These are phyloP conservation scores for Aspergillus awamori DNA, from an alignment of 2,329 filamentous ascomycete genomes.

Conservation along the genomic window DNA sequence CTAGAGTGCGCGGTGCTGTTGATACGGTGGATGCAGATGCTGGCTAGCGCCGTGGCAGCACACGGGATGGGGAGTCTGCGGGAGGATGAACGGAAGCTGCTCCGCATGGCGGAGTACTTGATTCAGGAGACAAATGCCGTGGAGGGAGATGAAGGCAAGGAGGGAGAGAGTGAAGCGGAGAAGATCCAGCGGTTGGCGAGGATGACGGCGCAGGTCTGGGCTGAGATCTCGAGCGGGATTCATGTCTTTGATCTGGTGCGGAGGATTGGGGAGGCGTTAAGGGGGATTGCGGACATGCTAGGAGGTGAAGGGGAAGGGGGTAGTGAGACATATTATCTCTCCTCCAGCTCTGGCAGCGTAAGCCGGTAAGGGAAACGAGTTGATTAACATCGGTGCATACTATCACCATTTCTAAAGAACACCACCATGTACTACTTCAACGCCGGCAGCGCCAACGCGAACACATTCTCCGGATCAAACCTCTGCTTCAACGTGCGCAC, in stretches of 20 bases:
- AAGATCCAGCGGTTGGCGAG: not conserved
- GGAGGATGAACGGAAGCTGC: not conserved
- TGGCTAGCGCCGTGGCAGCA: not conserved
- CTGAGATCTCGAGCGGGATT: slow-evolving; percentile 39
- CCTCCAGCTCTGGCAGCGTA: too few relatives aligned
- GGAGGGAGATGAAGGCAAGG: not conserved
- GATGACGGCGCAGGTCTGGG: slow-evolving; percentile 33
- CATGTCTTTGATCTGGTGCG: slow-evolving; percentile 42
- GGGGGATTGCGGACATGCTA: slow-evolving; percentile 8
- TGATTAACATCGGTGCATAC: too few relatives aligned
- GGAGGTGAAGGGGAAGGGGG: too few relatives aligned
- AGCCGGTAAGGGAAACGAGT: too few relatives aligned
- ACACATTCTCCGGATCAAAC: slow-evolving; percentile 22
- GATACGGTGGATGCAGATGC: slow-evolving; percentile 36
- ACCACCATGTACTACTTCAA: not conserved
- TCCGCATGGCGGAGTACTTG: not conserved
- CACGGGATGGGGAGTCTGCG: not conserved
- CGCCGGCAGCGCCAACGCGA: slow-evolving; percentile 7
- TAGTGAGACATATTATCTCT: not conserved
- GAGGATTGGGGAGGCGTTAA: slow-evolving; percentile 16
- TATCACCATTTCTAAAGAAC: not conserved
- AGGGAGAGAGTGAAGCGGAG: not conserved
- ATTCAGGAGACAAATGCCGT: not conserved
- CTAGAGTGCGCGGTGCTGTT: slow-evolving; percentile 36
- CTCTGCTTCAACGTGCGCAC: slow-evolving; percentile 19